Conservation (phyloP, 2,329 filamentous ascomycete genomes). For the Hypomyces perniciosus region DNA sequence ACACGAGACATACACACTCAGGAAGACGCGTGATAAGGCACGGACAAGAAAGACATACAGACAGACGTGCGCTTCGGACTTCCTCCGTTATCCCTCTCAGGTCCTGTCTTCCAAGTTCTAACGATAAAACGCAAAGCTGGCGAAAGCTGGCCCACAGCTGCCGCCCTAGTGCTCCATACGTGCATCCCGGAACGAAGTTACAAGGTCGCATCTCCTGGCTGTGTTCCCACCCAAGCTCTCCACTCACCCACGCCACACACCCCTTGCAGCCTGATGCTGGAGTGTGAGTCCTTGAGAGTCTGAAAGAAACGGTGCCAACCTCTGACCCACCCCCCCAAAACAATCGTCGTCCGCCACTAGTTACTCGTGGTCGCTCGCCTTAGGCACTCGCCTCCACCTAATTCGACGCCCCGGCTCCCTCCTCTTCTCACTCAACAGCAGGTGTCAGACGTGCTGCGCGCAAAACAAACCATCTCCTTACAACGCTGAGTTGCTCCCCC, state of each 20-base stretch:
- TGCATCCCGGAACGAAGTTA: no score
- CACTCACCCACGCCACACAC: not conserved
- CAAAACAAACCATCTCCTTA: constrained; percentile 24
- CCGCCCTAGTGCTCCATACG: no score
- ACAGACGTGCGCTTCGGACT: no score
- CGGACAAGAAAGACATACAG: no score
- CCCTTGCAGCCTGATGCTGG: not conserved
- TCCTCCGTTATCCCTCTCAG: no score
- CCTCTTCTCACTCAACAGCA: constrained; percentile 8
- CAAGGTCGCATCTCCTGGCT: no score
- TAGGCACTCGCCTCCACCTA: constrained; percentile 11
- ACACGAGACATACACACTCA: no score
- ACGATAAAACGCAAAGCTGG: no score
- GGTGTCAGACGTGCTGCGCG: constrained; percentile 20
- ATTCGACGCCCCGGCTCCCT: constrained; percentile 10
- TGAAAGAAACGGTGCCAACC: not conserved
- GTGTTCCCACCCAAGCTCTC: not conserved
- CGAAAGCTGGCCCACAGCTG: no score
- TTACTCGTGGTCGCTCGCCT: constrained; percentile 1
- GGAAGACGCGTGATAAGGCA: no score
- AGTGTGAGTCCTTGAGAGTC: not conserved
- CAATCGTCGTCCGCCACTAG: constrained; percentile 5
- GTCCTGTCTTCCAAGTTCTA: no score
- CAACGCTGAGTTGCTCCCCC: constrained; percentile 15
- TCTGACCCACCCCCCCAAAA: constrained; percentile 1